phyloP scores from a whole-genome alignment of 768 basidiomycete genomes.

The Suillus bovinus region DNA sequence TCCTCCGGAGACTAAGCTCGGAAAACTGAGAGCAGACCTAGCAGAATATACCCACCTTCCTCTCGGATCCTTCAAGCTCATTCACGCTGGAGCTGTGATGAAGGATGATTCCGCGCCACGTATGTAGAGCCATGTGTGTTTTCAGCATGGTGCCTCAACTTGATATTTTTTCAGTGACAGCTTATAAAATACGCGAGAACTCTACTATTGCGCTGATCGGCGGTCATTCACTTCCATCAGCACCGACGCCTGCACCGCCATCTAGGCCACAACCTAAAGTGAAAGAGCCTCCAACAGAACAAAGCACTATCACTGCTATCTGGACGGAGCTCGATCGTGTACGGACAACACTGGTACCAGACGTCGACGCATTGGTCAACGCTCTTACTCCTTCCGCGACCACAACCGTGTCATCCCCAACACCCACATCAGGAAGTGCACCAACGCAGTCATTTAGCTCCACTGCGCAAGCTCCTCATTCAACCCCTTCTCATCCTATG shows the following conservation, averaged over 20 bases:
- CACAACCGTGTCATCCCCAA: slow-evolving; percentile 14
- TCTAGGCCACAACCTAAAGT: slow-evolving; percentile 23
- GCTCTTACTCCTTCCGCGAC: slow-evolving; percentile 20
- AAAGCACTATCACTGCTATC: slow-evolving; percentile 36
- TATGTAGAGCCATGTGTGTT: slow-evolving; percentile 34
- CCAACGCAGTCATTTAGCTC: slow-evolving; percentile 3
- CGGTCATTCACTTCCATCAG: slow-evolving; percentile 33
- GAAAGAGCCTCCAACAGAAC: slow-evolving; percentile 39
- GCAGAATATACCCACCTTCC: slow-evolving; percentile 78
- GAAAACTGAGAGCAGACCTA: slow-evolving; percentile 56
- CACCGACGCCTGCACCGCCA: slow-evolving; percentile 21
- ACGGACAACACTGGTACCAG: slow-evolving; percentile 52
- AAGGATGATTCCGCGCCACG: slow-evolving; percentile 73
- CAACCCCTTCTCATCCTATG: not conserved
- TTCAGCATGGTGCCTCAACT: not conserved
- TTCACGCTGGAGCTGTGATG: slow-evolving; percentile 90
- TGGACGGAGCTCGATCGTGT: slow-evolving; percentile 47
- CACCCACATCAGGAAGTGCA: not conserved
- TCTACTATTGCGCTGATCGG: slow-evolving; percentile 74
- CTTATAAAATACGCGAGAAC: slow-evolving; percentile 70
- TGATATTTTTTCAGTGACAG: slow-evolving; percentile 51
- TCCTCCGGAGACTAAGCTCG: slow-evolving; percentile 56
- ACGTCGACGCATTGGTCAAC: slow-evolving; percentile 56
- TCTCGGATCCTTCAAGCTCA: slow-evolving; percentile 73
- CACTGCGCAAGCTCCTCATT: slow-evolving; percentile 11